Evolutionary conservation across 2,329 filamentous ascomycete species (phyloP), one percentile per base, ranked within the genome.

Genomic region (Hypomyces rosellus): DNA sequence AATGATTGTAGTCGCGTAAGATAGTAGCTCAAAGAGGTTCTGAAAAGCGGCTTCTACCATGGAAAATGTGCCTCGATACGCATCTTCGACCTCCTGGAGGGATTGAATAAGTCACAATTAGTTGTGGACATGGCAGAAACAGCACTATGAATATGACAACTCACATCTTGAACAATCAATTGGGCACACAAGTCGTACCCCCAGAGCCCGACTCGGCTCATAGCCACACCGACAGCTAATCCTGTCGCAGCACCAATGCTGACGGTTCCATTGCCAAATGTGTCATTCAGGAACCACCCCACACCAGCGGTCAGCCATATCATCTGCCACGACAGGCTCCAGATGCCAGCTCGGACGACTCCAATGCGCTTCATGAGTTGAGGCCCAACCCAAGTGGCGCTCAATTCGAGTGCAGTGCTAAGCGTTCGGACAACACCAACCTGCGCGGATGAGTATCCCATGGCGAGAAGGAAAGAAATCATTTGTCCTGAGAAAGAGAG

Each of bases 301-400:
- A 51, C 20, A 3, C 72, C 78, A 0, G 63, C 69, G 1, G 69
- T 69, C 4, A 84, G 67, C 56, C 76, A 82, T 3, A 70, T 50
- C n/a, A 85, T 70, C 61, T 89, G 85, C 78, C 82, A 87, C 49
- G 77, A 82, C 9, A 85, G 61, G 54, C 81, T 82, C 87, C 87
- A 90, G 3, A 89, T 72, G 0, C 86, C 87, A 0, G 78, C 74
- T n/a, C 87, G 71, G 7, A 88, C 70, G 1, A 75, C 68, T 0
- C 82, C 81, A 37, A 85, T 75, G 37, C 65, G 67, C 2, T 57
- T 58, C 72, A 82, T 82, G 13, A 84, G 61, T 49, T 69, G 66
- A 0, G 83, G 83, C 0, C 76, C 80, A 0, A 76, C 61, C 73
- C 78, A 84, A 0, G 84, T 86, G 0, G 83, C 81, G 7, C 69